Evolutionary conservation across 1,139 yeast genomes (phyloP).

Genomic region (Candida tropicalis): DNA sequence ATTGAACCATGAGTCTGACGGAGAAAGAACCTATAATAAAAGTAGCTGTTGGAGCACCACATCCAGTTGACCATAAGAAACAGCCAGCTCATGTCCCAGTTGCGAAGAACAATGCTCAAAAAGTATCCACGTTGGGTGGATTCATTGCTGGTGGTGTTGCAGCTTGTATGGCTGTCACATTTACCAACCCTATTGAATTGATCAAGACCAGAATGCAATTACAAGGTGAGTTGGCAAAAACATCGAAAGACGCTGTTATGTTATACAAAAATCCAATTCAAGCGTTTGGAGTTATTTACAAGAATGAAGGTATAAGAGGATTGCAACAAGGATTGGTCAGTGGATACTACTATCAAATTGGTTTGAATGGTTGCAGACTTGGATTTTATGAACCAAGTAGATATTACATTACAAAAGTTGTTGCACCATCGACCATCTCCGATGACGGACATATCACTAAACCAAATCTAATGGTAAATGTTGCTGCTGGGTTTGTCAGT

Average conservation of each 20-base stretch:
- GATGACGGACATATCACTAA: slow-evolving; percentile 20
- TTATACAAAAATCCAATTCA: slow-evolving; percentile 83
- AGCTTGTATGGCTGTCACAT: slow-evolving; percentile 96
- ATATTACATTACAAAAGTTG: slow-evolving; percentile 52
- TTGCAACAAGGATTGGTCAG: slow-evolving; percentile 84
- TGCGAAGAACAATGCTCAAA: slow-evolving; percentile 36
- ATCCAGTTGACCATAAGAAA: neutral
- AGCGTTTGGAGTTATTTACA: slow-evolving; percentile 73
- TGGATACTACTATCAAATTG: slow-evolving; percentile 86
- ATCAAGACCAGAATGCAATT: slow-evolving; percentile 95
- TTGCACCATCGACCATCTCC: slow-evolving; percentile 51
- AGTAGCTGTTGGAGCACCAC: neutral
- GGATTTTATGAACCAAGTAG: slow-evolving; percentile 93
- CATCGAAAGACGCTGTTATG: slow-evolving; percentile 48
- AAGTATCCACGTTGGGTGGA: slow-evolving; percentile 72
- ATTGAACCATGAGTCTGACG: slow-evolving; percentile 11
- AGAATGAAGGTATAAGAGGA: slow-evolving; percentile 84
- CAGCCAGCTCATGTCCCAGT: slow-evolving; percentile 23
- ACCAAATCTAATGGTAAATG: slow-evolving; percentile 66
- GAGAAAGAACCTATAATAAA: slow-evolving; percentile 3
- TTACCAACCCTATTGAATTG: slow-evolving; percentile 93
- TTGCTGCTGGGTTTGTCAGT: slow-evolving; percentile 79
- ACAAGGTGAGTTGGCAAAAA: slow-evolving; percentile 82
- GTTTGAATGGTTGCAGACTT: slow-evolving; percentile 89
- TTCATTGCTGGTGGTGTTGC: slow-evolving; percentile 93